These are phyloP conservation scores for Phytophthora sojae DNA, from an alignment of 352 stramenopile species.

Conservation along the genomic window DNA sequence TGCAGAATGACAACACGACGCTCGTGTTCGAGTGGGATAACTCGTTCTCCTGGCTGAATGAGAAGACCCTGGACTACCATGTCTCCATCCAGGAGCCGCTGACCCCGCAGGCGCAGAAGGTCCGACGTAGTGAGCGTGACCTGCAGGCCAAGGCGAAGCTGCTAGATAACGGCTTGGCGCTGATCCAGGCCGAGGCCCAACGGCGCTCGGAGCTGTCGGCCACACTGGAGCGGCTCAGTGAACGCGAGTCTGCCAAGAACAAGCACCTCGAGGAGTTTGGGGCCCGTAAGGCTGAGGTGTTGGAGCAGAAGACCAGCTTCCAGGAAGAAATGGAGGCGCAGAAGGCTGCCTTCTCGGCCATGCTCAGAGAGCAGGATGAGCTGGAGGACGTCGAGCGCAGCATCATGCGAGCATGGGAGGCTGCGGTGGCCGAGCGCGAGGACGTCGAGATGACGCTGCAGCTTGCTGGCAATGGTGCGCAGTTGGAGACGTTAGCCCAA, in stretches of 20 bases:
- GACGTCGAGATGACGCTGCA: slow-evolving; percentile 79
- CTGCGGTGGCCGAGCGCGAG: slow-evolving; percentile 53
- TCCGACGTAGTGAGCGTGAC: slow-evolving; percentile 41
- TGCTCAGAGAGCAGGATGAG: slow-evolving; percentile 62
- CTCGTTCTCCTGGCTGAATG: slow-evolving; percentile 85
- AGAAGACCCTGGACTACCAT: slow-evolving; percentile 88
- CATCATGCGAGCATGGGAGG: slow-evolving; percentile 48
- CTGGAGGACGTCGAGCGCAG: slow-evolving; percentile 48
- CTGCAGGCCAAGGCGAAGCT: slow-evolving; percentile 34
- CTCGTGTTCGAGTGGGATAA: slow-evolving; percentile 86
- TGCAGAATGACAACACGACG: slow-evolving; percentile 45
- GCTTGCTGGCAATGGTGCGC: slow-evolving; percentile 54
- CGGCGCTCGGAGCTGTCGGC: slow-evolving; percentile 45
- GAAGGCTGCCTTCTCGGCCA: slow-evolving; percentile 47
- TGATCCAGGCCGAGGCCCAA: slow-evolving; percentile 46
- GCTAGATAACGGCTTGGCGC: slow-evolving; percentile 38
- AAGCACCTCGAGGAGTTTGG: slow-evolving; percentile 43
- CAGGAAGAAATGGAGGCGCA: slow-evolving; percentile 71
- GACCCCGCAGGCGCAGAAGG: slow-evolving; percentile 41
- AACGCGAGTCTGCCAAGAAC: slow-evolving; percentile 50
- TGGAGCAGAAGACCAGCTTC: slow-evolving; percentile 44
- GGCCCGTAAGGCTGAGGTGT: slow-evolving; percentile 40
- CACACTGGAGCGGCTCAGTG: slow-evolving; percentile 43
- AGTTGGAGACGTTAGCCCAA: slow-evolving; percentile 42
- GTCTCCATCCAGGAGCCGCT: slow-evolving; percentile 77